phyloP scores from a whole-genome alignment of 75 land plant species.

The Chamaecyparis obtusa region DNA sequence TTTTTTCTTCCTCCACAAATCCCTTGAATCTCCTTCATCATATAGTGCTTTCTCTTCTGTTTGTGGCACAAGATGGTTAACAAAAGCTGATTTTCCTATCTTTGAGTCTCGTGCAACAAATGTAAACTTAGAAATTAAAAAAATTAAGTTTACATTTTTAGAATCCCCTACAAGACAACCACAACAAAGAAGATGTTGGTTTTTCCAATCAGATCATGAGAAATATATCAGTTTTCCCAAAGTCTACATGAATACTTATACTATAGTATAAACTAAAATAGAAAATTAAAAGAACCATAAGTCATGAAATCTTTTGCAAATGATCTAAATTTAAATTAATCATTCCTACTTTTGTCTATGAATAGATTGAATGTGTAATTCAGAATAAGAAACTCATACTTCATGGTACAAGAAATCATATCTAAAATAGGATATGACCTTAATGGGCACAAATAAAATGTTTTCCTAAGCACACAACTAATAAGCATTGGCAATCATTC shows the following conservation, averaged over 20 bases:
- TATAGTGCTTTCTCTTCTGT: constrained; percentile 67
- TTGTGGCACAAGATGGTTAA: constrained; percentile 74
- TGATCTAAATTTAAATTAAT: background rate
- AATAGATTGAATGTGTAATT: background rate
- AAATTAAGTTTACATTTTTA: constrained; percentile 43
- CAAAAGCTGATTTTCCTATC: constrained; percentile 78
- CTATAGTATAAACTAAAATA: background rate
- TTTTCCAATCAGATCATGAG: background rate
- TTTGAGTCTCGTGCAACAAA: constrained; percentile 94
- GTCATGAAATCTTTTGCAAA: background rate
- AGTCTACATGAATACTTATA: background rate
- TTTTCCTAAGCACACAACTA: background rate
- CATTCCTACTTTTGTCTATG: background rate
- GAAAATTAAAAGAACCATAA: background rate
- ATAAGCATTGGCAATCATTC: background rate
- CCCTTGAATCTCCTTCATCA: constrained; percentile 59
- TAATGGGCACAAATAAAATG: background rate
- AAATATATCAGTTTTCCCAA: background rate
- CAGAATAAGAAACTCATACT: background rate
- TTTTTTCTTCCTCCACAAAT: constrained; percentile 50
- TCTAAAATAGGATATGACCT: background rate
- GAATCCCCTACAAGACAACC: constrained; percentile 21
- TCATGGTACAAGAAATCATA: background rate
- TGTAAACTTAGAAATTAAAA: constrained; percentile 85
- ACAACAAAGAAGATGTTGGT: background rate